Base-by-base conservation (phyloP, 116 monocot species). In the Trichopus zeylanicus region DNA sequence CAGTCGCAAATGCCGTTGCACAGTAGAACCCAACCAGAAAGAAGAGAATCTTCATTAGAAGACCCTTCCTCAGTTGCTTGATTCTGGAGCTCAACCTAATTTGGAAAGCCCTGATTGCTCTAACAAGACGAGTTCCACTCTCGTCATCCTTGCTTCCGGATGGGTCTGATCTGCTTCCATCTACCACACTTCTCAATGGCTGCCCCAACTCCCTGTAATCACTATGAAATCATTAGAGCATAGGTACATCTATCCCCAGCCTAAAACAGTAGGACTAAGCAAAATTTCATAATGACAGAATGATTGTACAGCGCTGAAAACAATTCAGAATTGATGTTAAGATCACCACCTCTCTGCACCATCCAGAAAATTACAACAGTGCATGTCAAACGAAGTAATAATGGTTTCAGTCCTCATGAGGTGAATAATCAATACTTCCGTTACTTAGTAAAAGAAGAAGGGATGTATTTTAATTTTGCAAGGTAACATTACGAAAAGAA, bases 1-100 rank as follows among this genome's bases (percentile, higher is more conserved):
- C 81, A 2, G 95, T 95, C 13, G 90, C 80, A 67, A 95, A 90
- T 61, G 95, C 95, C 1, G 95, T 95, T 0, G 95, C 83, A 63
- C 90, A 95, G 48, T 95, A 95, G 37, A 95, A 95, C 11, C 95
- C 95, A 4, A 82, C 34, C 56, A 95, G 55, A 75, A 90, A 86
- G 63, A 87, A 84, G 5, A 95, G 71, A 26, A 95, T 59, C 73
- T 95, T 95, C 53, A 81, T 42, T 0, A 76, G 59, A 3, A 90
- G 53, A 27, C 76, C 90, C 51, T 77, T 84, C 55, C 63, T 81
- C 27, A 87, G 28, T 33, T 76, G 65, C 12, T 74, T 66, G 24
- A 87, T 57, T 68, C 78, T 77, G 18, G 51, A 22, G 16, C 2
- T 70, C 46, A 95, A 48, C 55, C 70, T 80, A 26, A 16, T 56